Evolutionary conservation across 495 filamentous ascomycete species (phyloP), one percentile per base, ranked within the genome.

Genomic region (Penicillium tannophilum): DNA sequence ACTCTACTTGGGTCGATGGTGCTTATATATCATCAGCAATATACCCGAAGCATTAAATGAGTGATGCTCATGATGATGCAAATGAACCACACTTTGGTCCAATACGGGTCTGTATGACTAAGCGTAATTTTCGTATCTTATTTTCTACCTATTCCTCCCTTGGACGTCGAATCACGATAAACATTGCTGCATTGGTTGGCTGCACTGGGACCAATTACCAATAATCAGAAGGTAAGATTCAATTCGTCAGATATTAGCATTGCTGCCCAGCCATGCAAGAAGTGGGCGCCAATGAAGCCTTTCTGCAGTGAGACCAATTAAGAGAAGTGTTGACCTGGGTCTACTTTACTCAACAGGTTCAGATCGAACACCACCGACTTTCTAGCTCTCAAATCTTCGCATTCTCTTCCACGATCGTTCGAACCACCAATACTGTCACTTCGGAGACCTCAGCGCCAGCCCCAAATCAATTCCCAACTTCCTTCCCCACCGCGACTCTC

Each of bases 21-120:
- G 9, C 7, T 1, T 16, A 41, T 17, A 6, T 41, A 17, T n/a
- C 39, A 16, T 16, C 39, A 17, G 39, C 4, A 6, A n/a, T 16
- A 23, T 41, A 17, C n/a, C 45, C 45, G 41, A 47, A 61, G 53
- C 55, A 57, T 52, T 12, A 56, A 64, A 31, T 63, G 58, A 62
- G 63, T 75, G 69, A 70, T 72, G 71, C 60, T 71, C 69, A 69
- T 63, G 39, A 73, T 74, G 71, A 70, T 72, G 69, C 65, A 71
- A 71, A 67, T 52, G 53, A 63, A 62, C 56, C 63, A 58, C 16
- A 61, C 26, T 60, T 58, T 26, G 4, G 30, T 41, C 36, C 9
- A 4, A 5, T 44, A 46, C 46, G 58, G 58, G 58, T 63, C 58
- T 30, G 16, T 60, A 60, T 68, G 58, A 68, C 43, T 68, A 63